Conservation (phyloP, 805 yeast species). For the Tetrapisispora nanseiensis region DNA sequence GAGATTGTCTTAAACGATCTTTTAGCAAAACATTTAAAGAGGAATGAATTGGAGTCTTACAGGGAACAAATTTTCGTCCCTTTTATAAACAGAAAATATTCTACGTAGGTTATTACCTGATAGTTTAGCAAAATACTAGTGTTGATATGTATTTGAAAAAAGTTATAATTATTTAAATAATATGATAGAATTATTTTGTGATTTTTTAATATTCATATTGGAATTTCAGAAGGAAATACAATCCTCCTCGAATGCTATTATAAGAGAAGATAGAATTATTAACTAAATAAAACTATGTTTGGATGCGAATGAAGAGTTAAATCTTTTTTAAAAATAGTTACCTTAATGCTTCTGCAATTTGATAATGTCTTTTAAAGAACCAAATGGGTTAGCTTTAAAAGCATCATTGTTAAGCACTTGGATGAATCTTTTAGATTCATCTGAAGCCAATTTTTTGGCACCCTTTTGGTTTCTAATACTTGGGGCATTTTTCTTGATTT, state of each 20-base stretch:
- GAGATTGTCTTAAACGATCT: constrained; percentile 27
- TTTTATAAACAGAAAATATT: not conserved
- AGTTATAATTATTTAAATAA: too few species aligned
- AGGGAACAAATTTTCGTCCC: constrained; percentile 16
- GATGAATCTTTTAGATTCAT: constrained; percentile 51
- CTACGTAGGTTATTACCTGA: not conserved
- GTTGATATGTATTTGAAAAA: too few species aligned
- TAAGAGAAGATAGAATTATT: too few species aligned
- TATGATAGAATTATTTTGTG: too few species aligned
- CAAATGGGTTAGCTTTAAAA: constrained; percentile 54
- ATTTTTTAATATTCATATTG: too few species aligned
- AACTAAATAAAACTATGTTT: too few species aligned
- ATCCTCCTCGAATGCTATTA: too few species aligned
- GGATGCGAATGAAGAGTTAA: too few species aligned
- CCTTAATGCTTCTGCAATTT: constrained; percentile 23
- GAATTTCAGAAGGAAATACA: too few species aligned
- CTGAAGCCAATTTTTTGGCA: constrained; percentile 42
- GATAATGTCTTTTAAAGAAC: constrained; percentile 53
- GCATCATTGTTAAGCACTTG: constrained; percentile 43
- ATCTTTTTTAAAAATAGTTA: not conserved
- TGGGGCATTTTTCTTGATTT: constrained; percentile 35
- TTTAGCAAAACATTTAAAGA: constrained; percentile 10
- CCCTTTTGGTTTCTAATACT: constrained; percentile 47
- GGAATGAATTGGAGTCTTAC: constrained; percentile 21
- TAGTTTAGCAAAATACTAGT: too few species aligned